These are phyloP conservation scores for Wickerhamomyces mucosus DNA, from an alignment of 805 yeast genomes.

Conservation along the genomic window DNA sequence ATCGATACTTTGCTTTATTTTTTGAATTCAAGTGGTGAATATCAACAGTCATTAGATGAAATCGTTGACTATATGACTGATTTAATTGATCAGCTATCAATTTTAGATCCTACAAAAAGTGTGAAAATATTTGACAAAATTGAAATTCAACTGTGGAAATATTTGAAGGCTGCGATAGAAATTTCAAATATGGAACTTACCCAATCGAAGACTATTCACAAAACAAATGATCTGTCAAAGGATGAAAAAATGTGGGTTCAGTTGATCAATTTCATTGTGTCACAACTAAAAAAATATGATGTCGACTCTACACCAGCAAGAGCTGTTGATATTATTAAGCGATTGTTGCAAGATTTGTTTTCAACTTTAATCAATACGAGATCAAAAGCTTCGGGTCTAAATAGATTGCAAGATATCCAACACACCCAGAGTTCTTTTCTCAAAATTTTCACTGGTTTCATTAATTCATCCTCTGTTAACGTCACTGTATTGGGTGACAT, in stretches of 20 bases:
- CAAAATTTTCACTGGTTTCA: constrained; percentile 43
- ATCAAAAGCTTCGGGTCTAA: constrained; percentile 16
- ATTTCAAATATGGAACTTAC: constrained; percentile 18
- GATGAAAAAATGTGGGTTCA: constrained; percentile 31
- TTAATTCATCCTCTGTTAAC: constrained; percentile 36
- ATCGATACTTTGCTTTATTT: constrained; percentile 18
- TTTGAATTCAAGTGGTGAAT: constrained; percentile 7
- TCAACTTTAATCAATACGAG: constrained; percentile 27
- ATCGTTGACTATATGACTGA: constrained; percentile 6
- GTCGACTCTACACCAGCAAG: constrained; percentile 5
- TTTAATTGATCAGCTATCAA: constrained; percentile 10
- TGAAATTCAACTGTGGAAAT: constrained; percentile 27
- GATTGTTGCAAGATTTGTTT: constrained; percentile 33
- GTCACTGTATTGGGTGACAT: constrained; percentile 51
- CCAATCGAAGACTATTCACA: constrained; percentile 2
- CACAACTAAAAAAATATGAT: constrained; percentile 22
- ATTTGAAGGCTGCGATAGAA: constrained; percentile 24
- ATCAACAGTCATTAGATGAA: constrained; percentile 18
- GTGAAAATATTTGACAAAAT: constrained; percentile 6
- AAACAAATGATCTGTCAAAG: constrained; percentile 11
- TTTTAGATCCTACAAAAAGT: constrained; percentile 4
- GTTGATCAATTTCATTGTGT: constrained; percentile 30
- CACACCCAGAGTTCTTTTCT: constrained; percentile 33
- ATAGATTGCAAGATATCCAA: constrained; percentile 10
- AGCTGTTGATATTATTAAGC: constrained; percentile 26